Evolutionary conservation across 106 monocot species (phyloP).

Genomic region (Cymbidium sinense): DNA sequence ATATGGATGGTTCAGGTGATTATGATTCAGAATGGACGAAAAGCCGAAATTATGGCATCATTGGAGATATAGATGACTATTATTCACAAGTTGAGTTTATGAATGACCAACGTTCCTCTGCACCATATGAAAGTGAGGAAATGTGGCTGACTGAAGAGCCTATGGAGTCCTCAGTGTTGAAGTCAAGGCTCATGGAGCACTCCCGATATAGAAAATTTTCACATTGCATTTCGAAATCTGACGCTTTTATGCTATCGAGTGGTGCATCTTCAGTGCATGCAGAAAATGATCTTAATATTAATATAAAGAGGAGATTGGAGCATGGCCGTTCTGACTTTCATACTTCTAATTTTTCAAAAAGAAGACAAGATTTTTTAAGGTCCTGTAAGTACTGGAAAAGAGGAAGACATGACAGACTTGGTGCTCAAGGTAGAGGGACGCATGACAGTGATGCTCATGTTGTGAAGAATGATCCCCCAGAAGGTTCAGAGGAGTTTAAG

Average conservation of each 20-base stretch:
- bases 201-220: slow-evolving; percentile 5
- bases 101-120: slow-evolving; percentile 17
- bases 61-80: slow-evolving; percentile 15
- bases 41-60: slow-evolving; percentile 12
- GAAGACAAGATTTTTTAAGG: slow-evolving; percentile 21
- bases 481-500: slow-evolving; percentile 78
- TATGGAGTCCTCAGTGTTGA: not conserved
- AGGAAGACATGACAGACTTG: slow-evolving; percentile 6
- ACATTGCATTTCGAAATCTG: slow-evolving; percentile 14
- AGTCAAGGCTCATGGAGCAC: slow-evolving; percentile 6
- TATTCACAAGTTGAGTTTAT: slow-evolving; percentile 9
- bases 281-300: slow-evolving; percentile 12
- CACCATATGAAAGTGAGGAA: slow-evolving; percentile 24
- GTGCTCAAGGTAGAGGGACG: slow-evolving; percentile 14
- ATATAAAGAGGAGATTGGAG: slow-evolving; percentile 49
- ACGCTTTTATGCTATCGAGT: slow-evolving; percentile 8
- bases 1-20: slow-evolving; percentile 20
- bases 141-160: slow-evolving; percentile 14
- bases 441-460: not conserved
- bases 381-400: slow-evolving; percentile 29
- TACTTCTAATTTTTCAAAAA: slow-evolving; percentile 19
- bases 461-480: slow-evolving; percentile 40
- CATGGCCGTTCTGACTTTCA: slow-evolving; percentile 23
- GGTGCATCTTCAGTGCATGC: slow-evolving; percentile 8
- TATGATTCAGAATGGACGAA: slow-evolving; percentile 30